phyloP scores from a whole-genome alignment of 176 grass and related monocot genomes.

The Hyparrhenia diplandra region DNA sequence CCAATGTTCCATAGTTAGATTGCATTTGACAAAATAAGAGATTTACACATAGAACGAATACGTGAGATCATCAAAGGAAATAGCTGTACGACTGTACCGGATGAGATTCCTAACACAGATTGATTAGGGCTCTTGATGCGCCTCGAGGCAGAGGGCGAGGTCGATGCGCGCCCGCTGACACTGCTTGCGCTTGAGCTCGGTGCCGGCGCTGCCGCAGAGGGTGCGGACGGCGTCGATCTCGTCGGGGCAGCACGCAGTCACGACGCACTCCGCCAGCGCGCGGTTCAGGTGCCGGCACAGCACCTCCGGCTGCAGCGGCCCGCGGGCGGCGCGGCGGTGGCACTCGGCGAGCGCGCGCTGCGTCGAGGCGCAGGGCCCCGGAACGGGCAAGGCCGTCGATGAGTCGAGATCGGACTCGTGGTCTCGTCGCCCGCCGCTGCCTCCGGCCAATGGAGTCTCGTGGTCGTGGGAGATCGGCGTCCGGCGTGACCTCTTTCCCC shows the following conservation, averaged over 20 bases:
- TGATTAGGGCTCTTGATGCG: constrained; percentile 45
- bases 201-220: constrained; percentile 64
- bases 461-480: constrained; percentile 10
- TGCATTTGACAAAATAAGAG: not conserved
- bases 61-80: not conserved
- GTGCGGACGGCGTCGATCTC: constrained; percentile 65
- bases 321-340: constrained; percentile 42
- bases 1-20: no score
- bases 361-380: constrained; percentile 30
- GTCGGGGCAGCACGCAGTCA: constrained; percentile 51
- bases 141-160: constrained; percentile 69
- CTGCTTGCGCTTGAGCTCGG: constrained; percentile 71
- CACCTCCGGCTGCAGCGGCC: constrained; percentile 32
- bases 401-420: not conserved
- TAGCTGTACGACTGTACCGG: not conserved
- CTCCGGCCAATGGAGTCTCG: constrained; percentile 20
- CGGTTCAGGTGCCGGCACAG: constrained; percentile 81
- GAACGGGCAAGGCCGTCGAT: constrained; percentile 20
- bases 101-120: not conserved
- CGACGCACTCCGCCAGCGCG: constrained; percentile 68
- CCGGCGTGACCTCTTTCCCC: not conserved
- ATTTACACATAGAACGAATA: not conserved
- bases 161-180: constrained; percentile 66
- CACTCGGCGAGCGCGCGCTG: constrained; percentile 60
- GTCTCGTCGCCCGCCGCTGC: not conserved